phyloP scores from a whole-genome alignment of 78 protist species.

The Salpingoeca rosetta region DNA sequence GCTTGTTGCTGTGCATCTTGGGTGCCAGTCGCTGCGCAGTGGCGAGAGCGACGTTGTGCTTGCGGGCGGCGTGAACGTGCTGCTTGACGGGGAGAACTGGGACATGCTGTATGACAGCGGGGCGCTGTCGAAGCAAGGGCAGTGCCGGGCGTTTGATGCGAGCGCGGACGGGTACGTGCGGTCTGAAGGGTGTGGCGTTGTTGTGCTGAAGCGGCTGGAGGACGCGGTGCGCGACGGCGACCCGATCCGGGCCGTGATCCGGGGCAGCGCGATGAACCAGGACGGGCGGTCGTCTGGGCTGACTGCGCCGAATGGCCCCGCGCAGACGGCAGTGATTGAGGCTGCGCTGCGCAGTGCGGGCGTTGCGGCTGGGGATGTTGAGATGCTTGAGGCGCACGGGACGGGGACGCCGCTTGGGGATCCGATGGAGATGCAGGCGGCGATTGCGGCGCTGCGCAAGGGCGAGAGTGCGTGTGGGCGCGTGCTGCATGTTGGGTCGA shows the following conservation, averaged over 20 bases:
- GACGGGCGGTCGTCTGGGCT: slow-evolving; percentile 46
- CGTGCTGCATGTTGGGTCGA: not conserved
- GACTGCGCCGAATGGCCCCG: slow-evolving; percentile 50
- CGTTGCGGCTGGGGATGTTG: slow-evolving; percentile 9
- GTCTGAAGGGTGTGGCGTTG: slow-evolving; percentile 62
- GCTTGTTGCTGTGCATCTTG: slow-evolving; percentile 56
- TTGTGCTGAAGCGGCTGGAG: slow-evolving; percentile 41
- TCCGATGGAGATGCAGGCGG: slow-evolving; percentile 29
- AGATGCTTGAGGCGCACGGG: slow-evolving; percentile 63
- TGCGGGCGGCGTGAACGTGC: slow-evolving; percentile 49
- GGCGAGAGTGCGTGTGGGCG: not conserved
- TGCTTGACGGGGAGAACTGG: slow-evolving; percentile 13
- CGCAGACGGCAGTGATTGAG: slow-evolving; percentile 48
- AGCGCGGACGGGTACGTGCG: slow-evolving; percentile 78
- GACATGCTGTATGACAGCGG: slow-evolving; percentile 19
- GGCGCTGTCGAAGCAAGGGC: slow-evolving; percentile 25
- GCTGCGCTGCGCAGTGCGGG: slow-evolving; percentile 29
- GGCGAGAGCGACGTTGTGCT: slow-evolving; percentile 60
- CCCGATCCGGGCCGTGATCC: slow-evolving; percentile 39
- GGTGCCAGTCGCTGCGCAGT: slow-evolving; percentile 23
- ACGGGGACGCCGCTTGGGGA: slow-evolving; percentile 77
- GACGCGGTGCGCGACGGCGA: slow-evolving; percentile 23
- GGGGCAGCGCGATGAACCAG: slow-evolving; percentile 33
- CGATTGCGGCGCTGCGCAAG: slow-evolving; percentile 17
- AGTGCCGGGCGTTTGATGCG: slow-evolving; percentile 51